Evolutionary conservation across 140 eudicot genomes (phyloP).

Genomic region (Bidens hawaiensis): DNA sequence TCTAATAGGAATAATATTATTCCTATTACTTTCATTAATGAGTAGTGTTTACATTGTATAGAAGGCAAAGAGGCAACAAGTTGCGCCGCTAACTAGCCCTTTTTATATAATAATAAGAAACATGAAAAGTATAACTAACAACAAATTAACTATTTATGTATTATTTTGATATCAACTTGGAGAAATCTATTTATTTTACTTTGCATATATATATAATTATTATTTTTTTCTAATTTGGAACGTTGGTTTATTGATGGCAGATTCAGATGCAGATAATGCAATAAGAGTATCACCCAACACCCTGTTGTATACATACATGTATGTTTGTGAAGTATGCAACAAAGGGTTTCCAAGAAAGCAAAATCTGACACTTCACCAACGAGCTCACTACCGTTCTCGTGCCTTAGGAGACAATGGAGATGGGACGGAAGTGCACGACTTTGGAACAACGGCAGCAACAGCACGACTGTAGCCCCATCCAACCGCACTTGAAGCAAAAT

Average conservation of each 20-base stretch:
- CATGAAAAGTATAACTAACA: background rate
- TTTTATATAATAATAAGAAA: too few relatives aligned
- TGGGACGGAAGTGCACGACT: constrained; percentile 32
- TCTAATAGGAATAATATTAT: too few relatives aligned
- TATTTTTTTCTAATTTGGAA: constrained; percentile 1
- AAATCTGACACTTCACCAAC: constrained; percentile 46
- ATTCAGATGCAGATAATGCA: constrained; percentile 37
- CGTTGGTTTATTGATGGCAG: constrained; percentile 21
- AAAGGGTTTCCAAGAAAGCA: constrained; percentile 50
- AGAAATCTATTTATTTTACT: background rate
- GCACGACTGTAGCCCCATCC: constrained; percentile 44
- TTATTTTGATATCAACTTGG: background rate
- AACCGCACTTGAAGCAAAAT: too few relatives aligned
- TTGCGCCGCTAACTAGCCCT: too few relatives aligned
- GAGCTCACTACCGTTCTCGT: constrained; percentile 46
- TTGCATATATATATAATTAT: background rate
- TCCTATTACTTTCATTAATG: too few relatives aligned
- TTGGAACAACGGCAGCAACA: constrained; percentile 30
- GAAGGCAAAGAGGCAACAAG: too few relatives aligned
- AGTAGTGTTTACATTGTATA: too few relatives aligned
- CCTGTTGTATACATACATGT: constrained; percentile 28
- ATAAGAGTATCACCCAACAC: constrained; percentile 35
- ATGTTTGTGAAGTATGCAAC: constrained; percentile 44
- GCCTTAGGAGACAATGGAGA: constrained; percentile 62
- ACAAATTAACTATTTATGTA: too few relatives aligned